Conservation (phyloP, 139 green algal species). For the Medakamo hakoo region DNA sequence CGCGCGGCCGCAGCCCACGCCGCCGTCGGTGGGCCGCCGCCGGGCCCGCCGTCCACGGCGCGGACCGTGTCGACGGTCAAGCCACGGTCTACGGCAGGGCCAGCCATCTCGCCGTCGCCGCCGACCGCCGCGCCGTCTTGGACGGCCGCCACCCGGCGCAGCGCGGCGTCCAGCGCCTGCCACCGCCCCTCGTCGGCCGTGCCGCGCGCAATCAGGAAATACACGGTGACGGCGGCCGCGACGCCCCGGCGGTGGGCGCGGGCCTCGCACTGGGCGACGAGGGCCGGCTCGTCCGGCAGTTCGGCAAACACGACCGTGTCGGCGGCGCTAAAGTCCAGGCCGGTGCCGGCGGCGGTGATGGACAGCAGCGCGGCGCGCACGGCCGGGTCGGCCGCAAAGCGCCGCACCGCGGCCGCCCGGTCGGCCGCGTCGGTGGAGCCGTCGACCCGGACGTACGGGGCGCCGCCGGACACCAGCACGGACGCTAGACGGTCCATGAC, state of each 20-base stretch:
- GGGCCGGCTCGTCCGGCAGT: conserved; percentile 26
- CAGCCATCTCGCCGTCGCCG: too few relatives aligned
- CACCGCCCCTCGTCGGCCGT: conserved; percentile 56
- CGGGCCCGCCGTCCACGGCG: too few relatives aligned
- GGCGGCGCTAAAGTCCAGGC: conserved; percentile 79
- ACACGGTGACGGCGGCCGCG: conserved; percentile 42
- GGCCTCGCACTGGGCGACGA: conserved; percentile 47
- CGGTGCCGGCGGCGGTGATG: conserved; percentile 74
- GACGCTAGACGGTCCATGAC: conserved; percentile 30
- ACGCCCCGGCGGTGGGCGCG: conserved; percentile 55
- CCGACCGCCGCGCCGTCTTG: conserved; percentile 27
- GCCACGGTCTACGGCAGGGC: conserved; percentile 3
- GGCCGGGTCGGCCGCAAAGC: conserved; percentile 41
- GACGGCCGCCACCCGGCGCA: conserved; percentile 33
- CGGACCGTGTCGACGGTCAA: conserved; percentile 18
- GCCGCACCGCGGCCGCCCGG: conserved; percentile 27
- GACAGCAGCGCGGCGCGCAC: conserved; percentile 71
- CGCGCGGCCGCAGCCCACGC: too few relatives aligned
- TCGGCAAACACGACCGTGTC: conserved; percentile 75
- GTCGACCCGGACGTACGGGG: conserved; percentile 73
- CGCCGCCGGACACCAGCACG: conserved; percentile 28
- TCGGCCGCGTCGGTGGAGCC: conserved; percentile 48
- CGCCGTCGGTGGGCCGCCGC: too few relatives aligned
- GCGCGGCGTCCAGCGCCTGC: conserved; percentile 30
- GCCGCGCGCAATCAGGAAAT: conserved; percentile 49